phyloP scores from a whole-genome alignment of 2,329 filamentous ascomycete genomes.

The Pezicula rhizophila region DNA sequence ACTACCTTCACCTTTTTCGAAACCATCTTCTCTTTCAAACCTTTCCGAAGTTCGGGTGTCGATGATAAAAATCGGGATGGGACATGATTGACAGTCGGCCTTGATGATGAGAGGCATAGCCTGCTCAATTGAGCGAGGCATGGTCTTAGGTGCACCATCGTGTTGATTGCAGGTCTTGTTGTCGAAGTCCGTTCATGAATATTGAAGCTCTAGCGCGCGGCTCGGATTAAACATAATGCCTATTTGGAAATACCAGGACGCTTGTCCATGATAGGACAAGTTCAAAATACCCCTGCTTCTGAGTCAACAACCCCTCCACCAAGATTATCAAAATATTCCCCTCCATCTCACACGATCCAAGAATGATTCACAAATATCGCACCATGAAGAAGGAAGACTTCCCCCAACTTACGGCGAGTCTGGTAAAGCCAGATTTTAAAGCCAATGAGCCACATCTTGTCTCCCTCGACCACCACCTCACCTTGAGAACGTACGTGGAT shows the following conservation, averaged over 20 bases:
- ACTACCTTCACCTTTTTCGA: constrained; percentile 16
- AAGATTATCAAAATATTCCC: constrained; percentile 5
- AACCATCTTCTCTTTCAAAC: constrained; percentile 11
- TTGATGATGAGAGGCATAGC: constrained; percentile 14
- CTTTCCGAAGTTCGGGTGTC: constrained; percentile 10
- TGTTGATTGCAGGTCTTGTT: constrained; percentile 5
- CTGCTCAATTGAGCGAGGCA: constrained; percentile 29
- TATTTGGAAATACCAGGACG: too few relatives aligned
- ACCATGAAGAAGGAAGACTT: constrained; percentile 55
- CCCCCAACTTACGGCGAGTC: constrained; percentile 41
- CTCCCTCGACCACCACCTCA: constrained; percentile 81
- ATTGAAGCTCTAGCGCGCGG: too few relatives aligned
- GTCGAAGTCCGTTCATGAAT: not conserved
- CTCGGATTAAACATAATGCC: too few relatives aligned
- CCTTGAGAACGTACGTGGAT: constrained; percentile 77
- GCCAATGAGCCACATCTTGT: constrained; percentile 67
- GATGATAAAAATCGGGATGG: constrained; percentile 17
- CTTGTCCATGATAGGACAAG: not conserved
- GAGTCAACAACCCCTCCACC: constrained; percentile 6
- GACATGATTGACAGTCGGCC: constrained; percentile 6
- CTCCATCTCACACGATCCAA: constrained; percentile 7
- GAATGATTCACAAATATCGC: constrained; percentile 11
- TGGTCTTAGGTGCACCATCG: constrained; percentile 24
- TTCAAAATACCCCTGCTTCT: not conserved
- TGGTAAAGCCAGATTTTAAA: constrained; percentile 69